Evolutionary conservation across 352 stramenopile species (phyloP), one percentile per base, ranked within the genome.

Genomic region (Phytophthora rubi): DNA sequence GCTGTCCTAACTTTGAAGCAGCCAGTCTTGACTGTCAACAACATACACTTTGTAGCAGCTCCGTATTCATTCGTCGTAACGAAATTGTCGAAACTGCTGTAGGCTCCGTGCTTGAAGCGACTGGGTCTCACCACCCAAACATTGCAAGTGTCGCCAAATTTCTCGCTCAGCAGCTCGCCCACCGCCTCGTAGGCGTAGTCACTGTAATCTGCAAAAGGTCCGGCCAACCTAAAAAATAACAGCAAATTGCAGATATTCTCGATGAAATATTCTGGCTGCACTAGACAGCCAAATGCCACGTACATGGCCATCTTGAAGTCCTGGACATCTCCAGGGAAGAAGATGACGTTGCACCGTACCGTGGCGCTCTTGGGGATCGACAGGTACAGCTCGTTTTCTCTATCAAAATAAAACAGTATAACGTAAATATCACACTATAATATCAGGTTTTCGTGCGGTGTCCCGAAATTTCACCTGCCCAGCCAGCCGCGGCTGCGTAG

Each of bases 311-410:
- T 59, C 13, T 78, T 61, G 57, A 86, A 88, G 59, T 90, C 75
- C 62, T 90, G 82, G 13, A 90, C 80, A 51, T 92, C 84, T 37
- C 84, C 84, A 37, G 84, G 84, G 54, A 92, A 92, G 65, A 87
- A 89, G 12, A 92, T 70, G n/a, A 90, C 79, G 61, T 89, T 90
- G 32, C 68, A 75, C 2, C 52, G 58, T 0, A 73, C 75, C 21
- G 65, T 30, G 7, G 59, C 18, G 4, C 28, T 65, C 37, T 71
- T 73, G 10, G 72, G 59, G 2, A 78, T 49, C 13, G 71, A 79
- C 9, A 92, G 30, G 60, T 82, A 76, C 47, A 92, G 45, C 30
- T 92, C 76, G 57, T 92, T 92, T 26, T 75, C 56, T 59, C 76
- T 85, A 26, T 26, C 23, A 26, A 26, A 26, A 26, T 26, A 26